Base-by-base conservation (phyloP, 768 basidiomycete species). In the Termitomyces sp. region DNA sequence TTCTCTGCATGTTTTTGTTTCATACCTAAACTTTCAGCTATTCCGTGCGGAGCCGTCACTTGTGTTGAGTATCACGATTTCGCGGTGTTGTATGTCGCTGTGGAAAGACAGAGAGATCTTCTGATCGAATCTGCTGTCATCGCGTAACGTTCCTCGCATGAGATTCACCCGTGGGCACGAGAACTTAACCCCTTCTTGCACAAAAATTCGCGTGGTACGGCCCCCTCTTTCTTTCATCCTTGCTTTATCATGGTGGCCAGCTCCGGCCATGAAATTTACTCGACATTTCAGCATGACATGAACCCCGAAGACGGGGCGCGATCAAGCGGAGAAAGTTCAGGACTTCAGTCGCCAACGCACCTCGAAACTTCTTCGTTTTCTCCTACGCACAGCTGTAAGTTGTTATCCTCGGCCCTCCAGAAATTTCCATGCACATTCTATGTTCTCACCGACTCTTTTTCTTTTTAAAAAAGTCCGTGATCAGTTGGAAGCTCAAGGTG, bases 321-420 rank as follows among this genome's bases (percentile, higher is more conserved):
- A 71, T 87, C 86, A 24, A 87, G 85, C 69, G 87, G 89, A 67
- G 88, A 88, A 66, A 83, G 85, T 67, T 89, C 88, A 53, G 87
- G 85, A 59, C 72, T 90, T 24, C 86, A 88, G 65, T 89, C 88
- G 2, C 88, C 89, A 63, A 79, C 84, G 6, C 59, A 55, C 53
- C 86, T 86, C 71, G 76, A 74, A 56, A 68, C 79, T 50, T 73
- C 74, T 28, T n/a, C n/a, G n/a, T 78, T 74, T 63, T 73, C 76
- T 69, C 69, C 76, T 61, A 69, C 73, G 56, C 74, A 76, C 78
- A 79, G 74, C 76, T 73, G 79, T 83, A 70, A 76, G 79, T 75
- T 78, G 74, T 70, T 73, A 80, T 84, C n/a, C 74, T 74, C 74
- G 75, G 65, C 74, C 76, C 8, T 67, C 75, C 76, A 68, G 71